Evolutionary conservation across 2,329 filamentous ascomycete species (phyloP).

Genomic region (Aspergillus carbonarius): DNA sequence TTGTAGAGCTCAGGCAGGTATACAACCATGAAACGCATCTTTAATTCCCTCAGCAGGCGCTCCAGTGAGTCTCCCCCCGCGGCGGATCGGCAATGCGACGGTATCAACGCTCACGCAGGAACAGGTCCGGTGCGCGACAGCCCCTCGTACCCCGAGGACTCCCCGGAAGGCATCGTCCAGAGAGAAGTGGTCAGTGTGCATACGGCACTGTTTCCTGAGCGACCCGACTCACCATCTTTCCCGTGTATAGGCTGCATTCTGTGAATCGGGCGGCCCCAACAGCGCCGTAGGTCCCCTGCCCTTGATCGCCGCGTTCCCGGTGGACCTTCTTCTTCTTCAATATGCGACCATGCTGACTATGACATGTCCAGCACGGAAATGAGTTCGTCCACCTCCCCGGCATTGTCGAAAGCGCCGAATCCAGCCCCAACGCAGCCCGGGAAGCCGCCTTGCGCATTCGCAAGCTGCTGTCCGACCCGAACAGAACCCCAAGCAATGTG

Average conservation of each 20-base stretch:
- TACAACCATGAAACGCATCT: slow-evolving; percentile 37
- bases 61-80: slow-evolving; percentile 27
- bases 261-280: slow-evolving; percentile 67
- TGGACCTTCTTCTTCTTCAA: neutral
- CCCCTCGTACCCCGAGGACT: slow-evolving; percentile 32
- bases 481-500: slow-evolving; percentile 63
- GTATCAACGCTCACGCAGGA: neutral
- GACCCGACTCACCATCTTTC: neutral
- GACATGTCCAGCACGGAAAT: slow-evolving; percentile 61
- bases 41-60: slow-evolving; percentile 33
- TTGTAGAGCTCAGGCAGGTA: neutral
- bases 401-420: slow-evolving; percentile 94
- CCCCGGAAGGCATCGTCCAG: slow-evolving; percentile 41
- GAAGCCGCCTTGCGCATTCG: slow-evolving; percentile 79
- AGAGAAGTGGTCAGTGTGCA: slow-evolving; percentile 40
- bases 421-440: slow-evolving; percentile 78
- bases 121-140: slow-evolving; percentile 25
- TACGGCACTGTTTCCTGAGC: neutral
- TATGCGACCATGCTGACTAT: neutral
- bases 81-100: slow-evolving; percentile 7
- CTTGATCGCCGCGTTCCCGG: slow-evolving; percentile 1
- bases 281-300: slow-evolving; percentile 46
- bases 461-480: slow-evolving; percentile 75
- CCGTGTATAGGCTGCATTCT: slow-evolving; percentile 68
- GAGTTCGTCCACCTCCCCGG: slow-evolving; percentile 89